Base-by-base conservation (phyloP, 805 yeast species). In the Suhomyces pyralidae region DNA sequence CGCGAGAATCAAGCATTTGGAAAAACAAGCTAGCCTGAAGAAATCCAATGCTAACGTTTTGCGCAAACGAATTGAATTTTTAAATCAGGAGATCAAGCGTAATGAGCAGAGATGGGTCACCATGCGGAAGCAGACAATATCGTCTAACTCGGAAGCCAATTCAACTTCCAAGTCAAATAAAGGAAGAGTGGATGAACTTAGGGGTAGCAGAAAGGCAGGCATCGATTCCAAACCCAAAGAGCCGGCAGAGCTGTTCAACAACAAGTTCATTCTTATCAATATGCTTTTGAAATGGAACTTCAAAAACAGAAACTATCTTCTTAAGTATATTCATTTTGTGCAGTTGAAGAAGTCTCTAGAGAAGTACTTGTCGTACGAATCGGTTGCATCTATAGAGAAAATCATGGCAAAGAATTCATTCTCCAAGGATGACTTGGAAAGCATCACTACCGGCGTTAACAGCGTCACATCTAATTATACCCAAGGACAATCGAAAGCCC, bases 211-310 rank as follows among this genome's bases (percentile, higher is more conserved):
- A 38, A 45, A 48, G 32, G 51, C 43, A 30, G 26, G 48, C 26
- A 40, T 54, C 19, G 55, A 58, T 49, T 49, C 55, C 46, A 2
- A 52, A 53, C 10, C 26, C 49, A 42, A 42, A 15, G 48, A 46
- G n/a, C 44, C 46, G 5, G 24, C 15, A 6, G 55, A 56, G 15
- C 45, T 48, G 24, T 76, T 73, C 57, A 68, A 73, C 50, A 75
- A 76, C 55, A 68, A 68, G 53, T 75, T 76, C 49, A 59, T 73
- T 7, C 60, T 74, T 14, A 62, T 72, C 6, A 64, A 70, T 26
- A 73, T 72, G 77, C 64, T 73, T 38, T 57, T 74, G 36, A 76
- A 75, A 52, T 76, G 79, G 79, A 75, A 76, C 55, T 66, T 64
- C 44, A 51, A 59, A 6, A 71, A 70, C 47, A 58, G 79, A 25